Conservation (phyloP, 805 yeast species). For the Sungouiozyma intestinalis region DNA sequence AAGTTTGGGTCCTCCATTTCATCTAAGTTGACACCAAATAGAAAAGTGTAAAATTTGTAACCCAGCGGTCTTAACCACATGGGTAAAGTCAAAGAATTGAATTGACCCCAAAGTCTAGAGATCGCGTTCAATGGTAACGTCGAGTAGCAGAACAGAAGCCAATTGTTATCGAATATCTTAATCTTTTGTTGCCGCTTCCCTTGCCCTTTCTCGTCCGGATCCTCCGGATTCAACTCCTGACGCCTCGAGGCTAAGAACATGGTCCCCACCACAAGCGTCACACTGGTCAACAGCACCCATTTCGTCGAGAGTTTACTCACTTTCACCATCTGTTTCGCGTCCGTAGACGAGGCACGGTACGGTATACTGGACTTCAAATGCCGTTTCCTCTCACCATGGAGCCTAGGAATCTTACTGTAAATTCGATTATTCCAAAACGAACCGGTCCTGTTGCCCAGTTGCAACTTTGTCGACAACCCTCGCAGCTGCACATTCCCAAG, state of each 20-base stretch:
- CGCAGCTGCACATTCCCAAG: slow-evolving; percentile 10
- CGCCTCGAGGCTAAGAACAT: slow-evolving; percentile 13
- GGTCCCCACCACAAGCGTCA: slow-evolving; percentile 21
- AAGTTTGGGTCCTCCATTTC: slow-evolving; percentile 84
- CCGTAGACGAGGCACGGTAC: slow-evolving; percentile 4
- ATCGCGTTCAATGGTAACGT: slow-evolving; percentile 85
- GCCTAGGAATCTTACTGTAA: slow-evolving; percentile 2
- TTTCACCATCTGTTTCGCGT: slow-evolving; percentile 1
- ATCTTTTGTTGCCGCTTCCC: slow-evolving; percentile 23
- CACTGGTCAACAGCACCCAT: slow-evolving; percentile 24
- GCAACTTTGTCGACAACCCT: slow-evolving; percentile 12
- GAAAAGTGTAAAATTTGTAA: slow-evolving; percentile 59
- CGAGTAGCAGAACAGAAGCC: slow-evolving; percentile 84
- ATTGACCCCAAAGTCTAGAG: slow-evolving; percentile 90
- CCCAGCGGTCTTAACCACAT: slow-evolving; percentile 81
- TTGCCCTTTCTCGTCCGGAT: slow-evolving; percentile 11
- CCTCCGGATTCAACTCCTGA: slow-evolving; percentile 17
- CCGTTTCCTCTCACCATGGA: background rate
- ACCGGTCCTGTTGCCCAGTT: slow-evolving; percentile 16
- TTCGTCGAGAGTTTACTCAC: slow-evolving; percentile 9
- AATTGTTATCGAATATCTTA: slow-evolving; percentile 37
- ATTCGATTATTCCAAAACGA: slow-evolving; percentile 16
- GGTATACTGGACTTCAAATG: slow-evolving; percentile 1
- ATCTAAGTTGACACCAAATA: slow-evolving; percentile 81
- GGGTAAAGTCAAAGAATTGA: slow-evolving; percentile 77